Base-by-base conservation (phyloP, 2,329 filamentous ascomycete species). In the Colletotrichum neosansevieriae region DNA sequence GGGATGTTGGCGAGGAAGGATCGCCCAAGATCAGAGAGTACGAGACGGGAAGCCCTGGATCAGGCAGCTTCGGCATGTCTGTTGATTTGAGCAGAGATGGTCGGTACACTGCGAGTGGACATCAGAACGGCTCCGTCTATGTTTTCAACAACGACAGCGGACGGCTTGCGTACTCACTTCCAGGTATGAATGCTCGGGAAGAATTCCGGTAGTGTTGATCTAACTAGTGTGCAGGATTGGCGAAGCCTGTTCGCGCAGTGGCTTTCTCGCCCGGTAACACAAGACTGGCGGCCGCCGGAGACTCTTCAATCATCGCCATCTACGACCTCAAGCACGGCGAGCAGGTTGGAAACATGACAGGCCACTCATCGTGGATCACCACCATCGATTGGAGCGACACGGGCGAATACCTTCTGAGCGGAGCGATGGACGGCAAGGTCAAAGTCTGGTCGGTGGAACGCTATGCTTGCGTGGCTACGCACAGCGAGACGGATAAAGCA, bases 381-480 rank as follows among this genome's bases (percentile, higher is more conserved):
- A 92, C 92, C 36, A 84, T 98, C 49, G 94, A 97, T 77, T 99
- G 95, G 94, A 98, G 91, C 78, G 89, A 93, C 75, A 97, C 92
- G 4, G 96, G 96, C 54, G 95, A 98, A 80, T 97, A 93, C 78
- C 83, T 99, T 12, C 85, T 98, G 3, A 97, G 92, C 75, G 93
- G 94, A 54, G 90, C 92, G 1, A 94, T 97, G 78, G 94, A 98
- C 76, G 95, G 96, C 42, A 98, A 97, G 79, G 93, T 92, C 69
- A 98, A 97, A 80, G 92, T 98, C 34, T 99, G 96, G 96, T 95
- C 93, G 34, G 88, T 98, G 67, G 94, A 97, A 74, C 88, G 90
- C 38, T 88, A 89, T 64, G 85, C 86, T 4, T 98, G 96, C 76
- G 96, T 99, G 50, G 94, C 95, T 12, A 99, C 96, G 10, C 94